Base-by-base conservation (phyloP, 2,329 filamentous ascomycete species). In the Fusarium duplospermum region DNA sequence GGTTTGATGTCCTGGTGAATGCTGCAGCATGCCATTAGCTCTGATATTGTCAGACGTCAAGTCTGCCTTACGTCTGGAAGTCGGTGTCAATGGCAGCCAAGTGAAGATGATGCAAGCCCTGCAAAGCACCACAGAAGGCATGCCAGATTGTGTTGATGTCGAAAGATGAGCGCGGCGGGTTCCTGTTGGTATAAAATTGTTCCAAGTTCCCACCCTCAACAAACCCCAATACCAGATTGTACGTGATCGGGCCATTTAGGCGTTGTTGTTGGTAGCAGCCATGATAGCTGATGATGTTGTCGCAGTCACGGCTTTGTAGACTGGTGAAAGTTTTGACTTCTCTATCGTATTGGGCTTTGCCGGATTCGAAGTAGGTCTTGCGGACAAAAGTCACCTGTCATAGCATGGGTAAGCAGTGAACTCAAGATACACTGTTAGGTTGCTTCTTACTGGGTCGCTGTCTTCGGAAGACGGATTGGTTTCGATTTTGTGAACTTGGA, bases 1-100 rank as follows among this genome's bases (percentile, higher is more conserved):
- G 70, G 70, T 29, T 68, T 72, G 57, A 72, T 62, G 50, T 70
- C 67, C 22, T 72, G 67, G n/a, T 72, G 70, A 16, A 72, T 61
- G 8, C 67, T 72, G 31, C 2, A 36, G 29, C 10, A 2, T 1
- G 2, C n/a, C 4, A 7, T 67, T 22, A 63, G 58, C 11, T 20
- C 13, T 29, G 20, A 22, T 29, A 6, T 29, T 14, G 8, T 4
- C 6, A 47, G 6, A 29, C 13, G 18, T 33, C 8, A 13, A 24
- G 29, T 47, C 2, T 36, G 22, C 2, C 42, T 38, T 29, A 60
- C 35, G 29, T 31, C 20, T 42, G 40, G 16, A 9, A n/a, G 20
- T 16, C 2, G 6, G 52, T 10, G 27, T 68, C 56, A 3, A n/a
- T 27, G 3, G 14, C 27, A n/a, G 9, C 29, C 2, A 18, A 31